Evolutionary conservation across 345 rosid genomes (phyloP).

Genomic region (Rhodamnia argentea): DNA sequence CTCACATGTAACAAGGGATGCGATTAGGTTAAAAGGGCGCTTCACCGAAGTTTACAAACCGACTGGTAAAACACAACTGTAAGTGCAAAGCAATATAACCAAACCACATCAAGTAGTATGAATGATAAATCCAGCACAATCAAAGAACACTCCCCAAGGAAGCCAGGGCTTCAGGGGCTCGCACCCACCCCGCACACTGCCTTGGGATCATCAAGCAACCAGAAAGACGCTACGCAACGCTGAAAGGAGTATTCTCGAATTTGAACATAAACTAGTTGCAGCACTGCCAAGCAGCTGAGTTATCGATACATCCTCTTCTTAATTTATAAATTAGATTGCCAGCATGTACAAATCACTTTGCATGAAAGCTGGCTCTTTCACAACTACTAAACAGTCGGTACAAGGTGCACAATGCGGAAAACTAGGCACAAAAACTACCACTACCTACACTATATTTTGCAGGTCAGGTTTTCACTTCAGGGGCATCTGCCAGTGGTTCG

Average conservation of each 20-base stretch:
- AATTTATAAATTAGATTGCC: conserved; percentile 7
- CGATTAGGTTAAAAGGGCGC: not conserved
- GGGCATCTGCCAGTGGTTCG: conserved; percentile 20
- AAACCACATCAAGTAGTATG: not conserved
- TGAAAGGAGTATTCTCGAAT: not conserved
- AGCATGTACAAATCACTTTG: conserved; percentile 4
- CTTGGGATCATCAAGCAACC: not conserved
- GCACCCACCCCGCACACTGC: not conserved
- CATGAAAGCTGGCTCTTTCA: conserved; percentile 15
- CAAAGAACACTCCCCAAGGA: not conserved
- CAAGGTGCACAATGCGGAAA: not conserved
- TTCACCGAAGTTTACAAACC: not conserved
- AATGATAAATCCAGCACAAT: not conserved
- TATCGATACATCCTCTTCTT: conserved; percentile 5
- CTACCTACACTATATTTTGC: not conserved
- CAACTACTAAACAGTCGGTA: conserved; percentile 1
- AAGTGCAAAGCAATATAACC: not conserved
- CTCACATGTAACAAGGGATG: not conserved
- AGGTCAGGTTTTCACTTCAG: conserved; percentile 9
- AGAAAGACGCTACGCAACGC: not conserved
- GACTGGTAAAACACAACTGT: not conserved
- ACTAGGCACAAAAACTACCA: not conserved
- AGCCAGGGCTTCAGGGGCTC: not conserved
- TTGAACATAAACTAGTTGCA: not conserved
- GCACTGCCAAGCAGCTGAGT: conserved; percentile 4